Percentiles rank a stretch among this genome's conserved stretches.
These are phyloP conservation scores for Aspergillus egyptiacus DNA, from an alignment of 495 filamentous ascomycete species.

Conservation along the genomic window DNA sequence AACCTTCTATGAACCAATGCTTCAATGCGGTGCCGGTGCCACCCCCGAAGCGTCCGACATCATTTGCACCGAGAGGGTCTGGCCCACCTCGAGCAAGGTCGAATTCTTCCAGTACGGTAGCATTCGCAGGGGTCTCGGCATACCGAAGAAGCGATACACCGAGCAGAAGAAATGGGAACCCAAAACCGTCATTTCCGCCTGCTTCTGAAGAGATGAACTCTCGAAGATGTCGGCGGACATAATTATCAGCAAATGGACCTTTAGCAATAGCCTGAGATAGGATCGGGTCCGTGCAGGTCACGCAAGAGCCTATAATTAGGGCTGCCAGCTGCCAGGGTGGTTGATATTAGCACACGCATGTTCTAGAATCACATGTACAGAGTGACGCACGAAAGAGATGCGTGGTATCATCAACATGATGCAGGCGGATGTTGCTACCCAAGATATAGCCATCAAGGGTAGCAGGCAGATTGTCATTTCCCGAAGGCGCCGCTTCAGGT, in stretches of 20 bases:
- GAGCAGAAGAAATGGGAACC: constrained; percentile 54
- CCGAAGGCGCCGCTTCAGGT: constrained; percentile 22
- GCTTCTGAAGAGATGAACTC: constrained; percentile 59
- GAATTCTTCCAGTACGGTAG: constrained; percentile 18
- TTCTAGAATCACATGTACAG: not conserved
- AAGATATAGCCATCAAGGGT: constrained; percentile 34
- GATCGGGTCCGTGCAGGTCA: constrained; percentile 57
- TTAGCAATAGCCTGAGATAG: constrained; percentile 58
- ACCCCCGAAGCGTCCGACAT: constrained; percentile 32
- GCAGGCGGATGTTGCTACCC: constrained; percentile 33
- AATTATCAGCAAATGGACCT: constrained; percentile 57
- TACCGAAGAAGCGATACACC: constrained; percentile 51
- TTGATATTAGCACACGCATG: constrained; percentile 10
- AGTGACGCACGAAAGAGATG: constrained; percentile 27
- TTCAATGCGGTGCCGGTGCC: constrained; percentile 28
- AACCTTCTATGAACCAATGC: constrained; percentile 37
- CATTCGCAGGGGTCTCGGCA: constrained; percentile 33
- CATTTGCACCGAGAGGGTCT: constrained; percentile 27
- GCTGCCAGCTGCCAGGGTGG: constrained; percentile 39
- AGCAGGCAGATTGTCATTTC: constrained; percentile 36
- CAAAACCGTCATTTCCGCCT: constrained; percentile 57
- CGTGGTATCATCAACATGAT: constrained; percentile 32
- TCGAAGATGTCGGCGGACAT: constrained; percentile 49
- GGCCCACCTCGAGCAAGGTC: constrained; percentile 20
- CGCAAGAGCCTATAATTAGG: constrained; percentile 55